Conservation (phyloP, 306 rosid species). For the Cicer chorassanicum region DNA sequence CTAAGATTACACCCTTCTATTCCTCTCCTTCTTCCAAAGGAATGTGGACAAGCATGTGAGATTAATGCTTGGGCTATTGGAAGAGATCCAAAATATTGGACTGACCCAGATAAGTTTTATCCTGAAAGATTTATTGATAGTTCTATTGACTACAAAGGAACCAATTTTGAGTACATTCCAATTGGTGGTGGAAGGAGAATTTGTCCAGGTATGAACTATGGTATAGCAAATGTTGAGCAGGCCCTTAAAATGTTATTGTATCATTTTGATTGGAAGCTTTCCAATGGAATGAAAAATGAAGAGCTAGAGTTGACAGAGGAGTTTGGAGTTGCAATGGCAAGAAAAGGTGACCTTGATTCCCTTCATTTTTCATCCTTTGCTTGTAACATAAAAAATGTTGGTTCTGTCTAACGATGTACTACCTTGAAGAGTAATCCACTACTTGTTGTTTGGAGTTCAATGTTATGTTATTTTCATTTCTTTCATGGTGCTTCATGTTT, state of each 20-base stretch:
- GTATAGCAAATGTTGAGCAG: not conserved
- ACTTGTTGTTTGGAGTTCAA: no score
- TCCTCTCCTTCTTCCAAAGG: constrained; percentile 14
- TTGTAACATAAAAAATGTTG: not conserved
- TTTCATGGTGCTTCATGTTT: no score
- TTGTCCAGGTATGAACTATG: constrained; percentile 5
- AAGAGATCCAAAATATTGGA: constrained; percentile 7
- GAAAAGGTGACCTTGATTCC: constrained; percentile 9
- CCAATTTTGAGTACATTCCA: constrained; percentile 23
- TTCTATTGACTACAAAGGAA: not conserved
- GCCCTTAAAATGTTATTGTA: constrained; percentile 8
- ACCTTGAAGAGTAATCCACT: no score
- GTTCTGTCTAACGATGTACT: no score
- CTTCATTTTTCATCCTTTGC: not conserved
- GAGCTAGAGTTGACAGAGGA: not conserved
- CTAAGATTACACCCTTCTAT: constrained; percentile 3
- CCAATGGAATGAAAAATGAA: constrained; percentile 6
- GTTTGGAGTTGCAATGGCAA: not conserved
- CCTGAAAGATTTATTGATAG: constrained; percentile 1
- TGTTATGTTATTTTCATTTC: no score
- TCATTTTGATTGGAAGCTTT: constrained; percentile 30
- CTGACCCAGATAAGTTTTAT: not conserved
- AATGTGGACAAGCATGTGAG: not conserved
- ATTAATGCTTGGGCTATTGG: constrained; percentile 16
- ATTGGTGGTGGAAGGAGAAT: constrained; percentile 40